These are phyloP conservation scores for Secale cereale DNA, from an alignment of 176 grass and related monocot species.

Conservation along the genomic window DNA sequence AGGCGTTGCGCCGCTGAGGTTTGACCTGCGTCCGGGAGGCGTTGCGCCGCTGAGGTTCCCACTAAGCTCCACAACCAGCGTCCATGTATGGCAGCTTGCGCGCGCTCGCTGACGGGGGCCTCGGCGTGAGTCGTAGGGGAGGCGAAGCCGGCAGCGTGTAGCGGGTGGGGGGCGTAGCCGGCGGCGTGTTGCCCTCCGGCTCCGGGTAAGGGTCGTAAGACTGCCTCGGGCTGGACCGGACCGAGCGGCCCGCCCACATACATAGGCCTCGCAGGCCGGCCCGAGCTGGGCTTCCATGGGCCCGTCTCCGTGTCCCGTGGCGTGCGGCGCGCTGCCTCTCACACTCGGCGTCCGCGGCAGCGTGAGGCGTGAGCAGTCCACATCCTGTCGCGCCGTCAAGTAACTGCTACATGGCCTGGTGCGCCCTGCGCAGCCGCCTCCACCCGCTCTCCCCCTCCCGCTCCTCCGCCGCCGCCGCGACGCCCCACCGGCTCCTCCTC, in stretches of 20 bases:
- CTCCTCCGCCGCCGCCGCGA: conserved; percentile 9
- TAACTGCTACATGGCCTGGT: conserved; percentile 56
- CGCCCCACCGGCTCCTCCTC: conserved; percentile 23
- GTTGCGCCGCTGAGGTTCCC: neutral
- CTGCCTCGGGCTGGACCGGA: neutral
- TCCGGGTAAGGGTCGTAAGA: neutral
- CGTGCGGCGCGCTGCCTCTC: neutral
- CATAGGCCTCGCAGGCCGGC: too few relatives aligned
- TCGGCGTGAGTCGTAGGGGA: neutral
- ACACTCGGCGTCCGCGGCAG: neutral
- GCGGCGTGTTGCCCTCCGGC: neutral
- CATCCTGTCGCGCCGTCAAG: neutral
- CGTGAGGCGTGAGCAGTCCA: neutral
- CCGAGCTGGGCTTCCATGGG: too few relatives aligned
- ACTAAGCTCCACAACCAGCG: neutral
- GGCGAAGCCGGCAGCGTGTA: conserved; percentile 28
- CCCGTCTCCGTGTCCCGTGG: neutral
- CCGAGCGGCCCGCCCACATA: neutral
- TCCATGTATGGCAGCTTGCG: conserved; percentile 21
- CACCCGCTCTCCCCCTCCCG: neutral
- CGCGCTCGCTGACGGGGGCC: neutral
- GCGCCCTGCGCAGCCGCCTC: conserved; percentile 41
- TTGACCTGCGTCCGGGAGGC: neutral
- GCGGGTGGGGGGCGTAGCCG: neutral
- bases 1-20: neutral